phyloP scores from a whole-genome alignment of 2,329 filamentous ascomycete species.

The Calonectria montana region DNA sequence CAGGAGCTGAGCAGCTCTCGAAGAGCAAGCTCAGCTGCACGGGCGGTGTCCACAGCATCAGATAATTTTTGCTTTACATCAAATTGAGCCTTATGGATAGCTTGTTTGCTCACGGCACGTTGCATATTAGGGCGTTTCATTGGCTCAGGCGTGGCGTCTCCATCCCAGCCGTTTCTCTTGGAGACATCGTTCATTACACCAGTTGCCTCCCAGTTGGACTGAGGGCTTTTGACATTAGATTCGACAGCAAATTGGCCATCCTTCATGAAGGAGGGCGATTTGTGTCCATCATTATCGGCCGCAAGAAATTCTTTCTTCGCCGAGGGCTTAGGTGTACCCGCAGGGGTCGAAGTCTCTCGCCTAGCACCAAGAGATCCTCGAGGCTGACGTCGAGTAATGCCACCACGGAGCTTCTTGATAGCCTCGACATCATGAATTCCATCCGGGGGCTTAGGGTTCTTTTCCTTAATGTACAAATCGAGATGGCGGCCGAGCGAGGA shows the following conservation, averaged over 20 bases:
- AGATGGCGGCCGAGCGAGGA: slow-evolving; percentile 93
- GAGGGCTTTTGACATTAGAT: slow-evolving; percentile 59
- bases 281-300: slow-evolving; percentile 52
- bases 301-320: slow-evolving; percentile 53
- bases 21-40: slow-evolving; percentile 86
- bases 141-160: slow-evolving; percentile 49
- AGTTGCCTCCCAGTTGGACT: slow-evolving; percentile 79
- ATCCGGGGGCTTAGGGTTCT: slow-evolving; percentile 89
- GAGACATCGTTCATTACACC: slow-evolving; percentile 83
- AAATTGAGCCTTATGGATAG: slow-evolving; percentile 69
- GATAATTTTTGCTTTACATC: slow-evolving; percentile 72
- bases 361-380: slow-evolving; percentile 71
- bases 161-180: slow-evolving; percentile 48
- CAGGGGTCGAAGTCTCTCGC: slow-evolving; percentile 69
- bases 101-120: slow-evolving; percentile 61
- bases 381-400: slow-evolving; percentile 88
- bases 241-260: slow-evolving; percentile 57
- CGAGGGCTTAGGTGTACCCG: slow-evolving; percentile 59
- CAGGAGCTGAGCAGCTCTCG: slow-evolving; percentile 85
- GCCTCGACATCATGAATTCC: slow-evolving; percentile 91
- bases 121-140: slow-evolving; percentile 51
- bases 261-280: slow-evolving; percentile 54
- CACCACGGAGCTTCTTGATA: slow-evolving; percentile 84
- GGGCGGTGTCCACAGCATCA: slow-evolving; percentile 82
- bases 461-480: slow-evolving; percentile 92